Conservation (phyloP, 495 filamentous ascomycete species). For the Hypoxylon cercidicola region DNA sequence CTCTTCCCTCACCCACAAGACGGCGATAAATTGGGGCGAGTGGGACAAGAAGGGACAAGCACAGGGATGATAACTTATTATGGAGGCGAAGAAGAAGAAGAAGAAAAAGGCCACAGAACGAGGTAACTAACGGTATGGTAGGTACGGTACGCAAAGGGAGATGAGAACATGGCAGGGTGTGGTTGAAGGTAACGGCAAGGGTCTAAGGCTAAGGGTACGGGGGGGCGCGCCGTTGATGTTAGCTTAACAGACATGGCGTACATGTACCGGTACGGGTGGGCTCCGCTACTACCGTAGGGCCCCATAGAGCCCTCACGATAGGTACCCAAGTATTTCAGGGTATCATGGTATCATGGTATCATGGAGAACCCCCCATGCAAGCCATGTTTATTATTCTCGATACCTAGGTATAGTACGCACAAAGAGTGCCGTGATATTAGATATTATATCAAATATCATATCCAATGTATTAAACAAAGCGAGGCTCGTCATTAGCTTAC, state of each 20-base stretch:
- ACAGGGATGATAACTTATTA: constrained; percentile 38
- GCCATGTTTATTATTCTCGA: constrained; percentile 13
- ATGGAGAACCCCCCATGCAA: constrained; percentile 16
- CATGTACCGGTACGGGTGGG: constrained; percentile 41
- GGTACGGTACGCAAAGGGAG: constrained; percentile 37
- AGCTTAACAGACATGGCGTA: neutral
- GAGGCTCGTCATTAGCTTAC: constrained; percentile 47
- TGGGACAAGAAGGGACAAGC: constrained; percentile 34
- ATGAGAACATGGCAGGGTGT: constrained; percentile 45
- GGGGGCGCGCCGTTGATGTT: constrained; percentile 30
- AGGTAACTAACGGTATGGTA: constrained; percentile 23
- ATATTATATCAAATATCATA: constrained; percentile 1
- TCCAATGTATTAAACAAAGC: neutral
- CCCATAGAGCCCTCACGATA: too few relatives aligned
- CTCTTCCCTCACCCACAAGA: constrained; percentile 32
- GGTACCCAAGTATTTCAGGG: too few relatives aligned
- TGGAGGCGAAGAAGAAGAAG: constrained; percentile 32
- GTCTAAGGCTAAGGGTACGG: constrained; percentile 39
- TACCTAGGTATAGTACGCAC: neutral
- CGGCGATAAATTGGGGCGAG: constrained; percentile 43
- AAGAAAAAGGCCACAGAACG: constrained; percentile 2
- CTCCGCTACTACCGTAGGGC: neutral
- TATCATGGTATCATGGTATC: neutral
- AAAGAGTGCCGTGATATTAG: constrained; percentile 2
- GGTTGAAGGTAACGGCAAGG: constrained; percentile 43